Conservation (phyloP, 202 grass and related monocot species). For the Digitaria exilis region DNA sequence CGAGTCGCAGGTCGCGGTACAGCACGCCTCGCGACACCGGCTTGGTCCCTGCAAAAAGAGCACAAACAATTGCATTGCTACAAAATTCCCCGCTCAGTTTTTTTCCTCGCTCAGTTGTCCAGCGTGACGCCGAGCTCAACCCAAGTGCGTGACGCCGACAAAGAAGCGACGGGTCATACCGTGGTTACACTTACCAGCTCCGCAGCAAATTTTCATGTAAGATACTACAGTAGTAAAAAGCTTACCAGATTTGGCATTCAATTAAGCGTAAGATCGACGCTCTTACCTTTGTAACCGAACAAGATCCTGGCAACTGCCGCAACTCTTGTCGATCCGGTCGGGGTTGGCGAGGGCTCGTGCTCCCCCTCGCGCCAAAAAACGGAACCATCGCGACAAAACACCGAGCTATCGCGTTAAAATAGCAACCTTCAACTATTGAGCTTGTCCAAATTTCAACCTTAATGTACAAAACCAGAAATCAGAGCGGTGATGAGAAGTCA, state of each 20-base stretch:
- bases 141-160: slow-evolving; percentile 22
- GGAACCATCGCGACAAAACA: no score
- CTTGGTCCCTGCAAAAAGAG: slow-evolving; percentile 41
- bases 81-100: no score
- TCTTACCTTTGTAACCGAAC: slow-evolving; percentile 58
- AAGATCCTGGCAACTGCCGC: slow-evolving; percentile 60
- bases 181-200: background rate
- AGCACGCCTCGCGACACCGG: slow-evolving; percentile 69
- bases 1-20: slow-evolving; percentile 68
- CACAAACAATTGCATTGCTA: background rate
- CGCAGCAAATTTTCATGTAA: background rate
- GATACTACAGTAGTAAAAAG: no score
- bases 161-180: slow-evolving; percentile 26
- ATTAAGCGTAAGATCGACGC: no score
- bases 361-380: no score
- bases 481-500: no score
- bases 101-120: no score
- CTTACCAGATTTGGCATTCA: slow-evolving; percentile 3
- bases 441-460: no score
- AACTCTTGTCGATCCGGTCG: slow-evolving; percentile 58
- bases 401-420: no score
- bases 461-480: no score
- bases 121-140: background rate
- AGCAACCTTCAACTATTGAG: no score
- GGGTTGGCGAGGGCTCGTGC: no score